A percentile compares a stretch with the other conserved stretches of the same genome.
phyloP scores from a whole-genome alignment of 2,329 filamentous ascomycete species.

The Aspergillus nomiae region DNA sequence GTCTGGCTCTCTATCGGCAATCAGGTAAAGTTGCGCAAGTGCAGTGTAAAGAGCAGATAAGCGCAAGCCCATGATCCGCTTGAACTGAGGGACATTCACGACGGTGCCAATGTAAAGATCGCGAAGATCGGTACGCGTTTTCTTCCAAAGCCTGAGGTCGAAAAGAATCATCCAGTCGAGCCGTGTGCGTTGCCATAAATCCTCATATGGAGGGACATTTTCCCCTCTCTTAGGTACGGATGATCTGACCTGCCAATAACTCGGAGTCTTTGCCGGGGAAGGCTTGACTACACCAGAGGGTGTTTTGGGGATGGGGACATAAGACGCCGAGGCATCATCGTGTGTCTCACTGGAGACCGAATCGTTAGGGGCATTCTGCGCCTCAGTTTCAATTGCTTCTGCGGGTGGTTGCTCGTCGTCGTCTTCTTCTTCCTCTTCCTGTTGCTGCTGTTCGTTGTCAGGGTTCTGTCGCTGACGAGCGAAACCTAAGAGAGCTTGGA shows the following conservation, averaged over 20 bases:
- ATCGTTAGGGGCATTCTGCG: constrained; percentile 19
- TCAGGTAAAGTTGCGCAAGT: constrained; percentile 89
- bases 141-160: constrained; percentile 95
- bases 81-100: constrained; percentile 93
- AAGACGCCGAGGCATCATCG: constrained; percentile 24
- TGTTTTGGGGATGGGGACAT: constrained; percentile 76
- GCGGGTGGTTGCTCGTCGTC: constrained; percentile 30
- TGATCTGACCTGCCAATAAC: constrained; percentile 86
- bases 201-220: constrained; percentile 72
- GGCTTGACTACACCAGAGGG: constrained; percentile 57
- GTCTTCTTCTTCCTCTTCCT: constrained; percentile 10
- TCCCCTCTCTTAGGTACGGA: constrained; percentile 65
- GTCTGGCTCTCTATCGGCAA: constrained; percentile 93
- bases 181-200: constrained; percentile 84
- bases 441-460: constrained; percentile 2
- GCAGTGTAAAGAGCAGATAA: constrained; percentile 94
- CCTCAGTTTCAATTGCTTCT: constrained; percentile 15
- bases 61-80: constrained; percentile 86
- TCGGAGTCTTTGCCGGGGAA: constrained; percentile 54
- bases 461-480: constrained; percentile 47
- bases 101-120: constrained; percentile 96
- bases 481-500: constrained; percentile 78
- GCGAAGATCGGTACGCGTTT: constrained; percentile 82
- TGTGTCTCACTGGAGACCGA: constrained; percentile 15
- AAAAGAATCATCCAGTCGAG: constrained; percentile 95